These are phyloP conservation scores for Gracilariopsis chorda DNA, from an alignment of 23 red algal species.

Conservation along the genomic window DNA sequence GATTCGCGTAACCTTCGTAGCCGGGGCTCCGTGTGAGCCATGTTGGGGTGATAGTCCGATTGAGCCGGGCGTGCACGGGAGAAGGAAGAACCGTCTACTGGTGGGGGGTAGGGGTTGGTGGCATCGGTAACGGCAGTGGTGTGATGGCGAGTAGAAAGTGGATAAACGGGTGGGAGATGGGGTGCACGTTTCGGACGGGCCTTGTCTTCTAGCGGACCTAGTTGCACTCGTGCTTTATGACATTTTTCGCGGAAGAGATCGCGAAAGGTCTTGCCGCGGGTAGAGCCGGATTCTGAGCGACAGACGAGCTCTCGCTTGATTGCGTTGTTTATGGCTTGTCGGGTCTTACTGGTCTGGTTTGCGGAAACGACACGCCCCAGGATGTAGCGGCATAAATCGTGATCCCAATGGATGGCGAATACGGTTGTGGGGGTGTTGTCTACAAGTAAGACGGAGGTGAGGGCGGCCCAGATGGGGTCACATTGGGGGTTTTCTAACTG, in stretches of 20 bases:
- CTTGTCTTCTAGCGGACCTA: not conserved
- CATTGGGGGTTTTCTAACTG: not conserved
- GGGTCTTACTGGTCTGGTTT: slow-evolving; percentile 14
- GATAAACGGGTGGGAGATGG: not conserved
- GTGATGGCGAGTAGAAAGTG: not conserved
- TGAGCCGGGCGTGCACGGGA: not conserved
- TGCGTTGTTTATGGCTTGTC: slow-evolving; percentile 54
- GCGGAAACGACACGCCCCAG: slow-evolving; percentile 21
- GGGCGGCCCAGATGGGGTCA: not conserved
- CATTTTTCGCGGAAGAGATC: slow-evolving; percentile 61
- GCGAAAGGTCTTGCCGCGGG: slow-evolving; percentile 35
- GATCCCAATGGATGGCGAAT: slow-evolving; percentile 20
- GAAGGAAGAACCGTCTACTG: not conserved
- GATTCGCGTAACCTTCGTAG: slow-evolving; percentile 12
- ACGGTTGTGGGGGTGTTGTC: not conserved
- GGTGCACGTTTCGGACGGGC: slow-evolving; percentile 19
- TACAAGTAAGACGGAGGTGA: not conserved
- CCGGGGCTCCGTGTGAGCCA: not conserved
- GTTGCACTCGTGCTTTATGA: not conserved
- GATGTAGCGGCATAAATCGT: slow-evolving; percentile 37
- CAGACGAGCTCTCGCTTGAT: slow-evolving; percentile 52
- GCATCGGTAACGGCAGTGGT: not conserved
- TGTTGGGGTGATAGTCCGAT: not conserved
- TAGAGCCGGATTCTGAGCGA: slow-evolving; percentile 12
- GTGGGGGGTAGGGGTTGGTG: not conserved